Evolutionary conservation across 2,329 filamentous ascomycete genomes (phyloP), one percentile per base, ranked within the genome.

Genomic region (Aquanectria penicillioides): DNA sequence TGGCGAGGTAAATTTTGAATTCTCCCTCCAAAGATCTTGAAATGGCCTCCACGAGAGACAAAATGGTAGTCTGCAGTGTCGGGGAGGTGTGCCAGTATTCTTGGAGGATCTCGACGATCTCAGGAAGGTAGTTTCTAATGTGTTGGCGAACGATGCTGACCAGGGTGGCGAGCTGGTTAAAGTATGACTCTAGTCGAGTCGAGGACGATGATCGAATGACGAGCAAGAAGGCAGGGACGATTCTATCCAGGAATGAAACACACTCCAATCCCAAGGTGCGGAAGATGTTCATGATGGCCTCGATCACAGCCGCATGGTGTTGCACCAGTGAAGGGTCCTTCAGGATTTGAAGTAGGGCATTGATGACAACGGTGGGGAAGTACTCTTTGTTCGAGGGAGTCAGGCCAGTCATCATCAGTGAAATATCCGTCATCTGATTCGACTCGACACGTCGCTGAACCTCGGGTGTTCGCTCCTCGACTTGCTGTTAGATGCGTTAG

Each of bases 281-380:
- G 78, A 99, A 99, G 58, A 99, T 99, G 68, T 93, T 97, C 89
- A 99, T 98, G 69, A 99, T 96, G 5, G 95, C 95, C 74, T 98
- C 95, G 48, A 99, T 95, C 12, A 98, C 94, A 10, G 90, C 88
- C 4, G 93, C 94, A 71, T 99, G 96, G 69, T 97, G 94, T 70
- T 96, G 92, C 11, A 90, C 87, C 5, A 99, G 82, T 0, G 95
- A 98, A 22, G 89, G 88, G 68, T 99, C 95, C 70, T 94, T 96
- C 29, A 99, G 79, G 65, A 99, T 94, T 55, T 93, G 90, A 70
- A 99, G 88, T 10, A 99, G 84, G 2, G 95, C 96, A 70, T 97
- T 97, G 73, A 99, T 97, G 41, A 97, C 95, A 15, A 99, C 93
- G 0, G 95, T 99, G 1, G 95, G 95, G 72, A 97, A 99, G 76